Base-by-base conservation (phyloP, 2,329 filamentous ascomycete species). In the Mariannaea elegans region DNA sequence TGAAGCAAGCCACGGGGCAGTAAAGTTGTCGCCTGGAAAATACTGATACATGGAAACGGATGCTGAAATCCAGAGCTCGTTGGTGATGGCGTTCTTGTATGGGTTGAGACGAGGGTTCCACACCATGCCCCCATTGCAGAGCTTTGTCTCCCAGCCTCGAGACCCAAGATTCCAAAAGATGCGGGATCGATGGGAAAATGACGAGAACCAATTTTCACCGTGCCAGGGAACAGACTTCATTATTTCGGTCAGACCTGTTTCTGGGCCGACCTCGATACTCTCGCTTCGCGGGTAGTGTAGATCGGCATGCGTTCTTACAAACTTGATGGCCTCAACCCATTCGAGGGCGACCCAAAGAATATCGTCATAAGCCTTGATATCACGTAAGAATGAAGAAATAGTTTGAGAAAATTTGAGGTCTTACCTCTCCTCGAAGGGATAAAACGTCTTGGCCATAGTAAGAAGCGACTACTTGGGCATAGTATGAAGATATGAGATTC, bases 51-150 rank as follows among this genome's bases (percentile, higher is more conserved):
- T 97, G 52, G 84, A 86, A 32, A 94, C 85, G 19, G 91, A 95
- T 0, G 92, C 93, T 0, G 94, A 84, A 61, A 97, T 92, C 77
- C 86, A 97, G 1, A 97, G 84, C 73, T 97, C 88, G 71, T 97
- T 97, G 27, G 94, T 98, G 69, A 98, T 96, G 63, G 94, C 93
- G 71, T 98, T 98, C 73, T 97, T 98, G 80, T 97, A 98, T 0
- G 93, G 93, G 36, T 83, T 76, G 24, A 94, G 78, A 32, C 87
- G 85, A 3, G 92, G 92, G 66, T 91, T 96, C 94, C 94, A 98
- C 13, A 88, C 85, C 91, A 98, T 96, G 42, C 94, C 94, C 19
- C 94, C 94, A 4, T 85, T 85, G 70, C 94, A 98, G 5, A 97
- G 83, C 21, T 82, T 82, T 19, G 86, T 90, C 71, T 96, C 91